These are phyloP conservation scores for Sugiyamaella boreocaroliniensis DNA, from an alignment of 805 yeast species.

Conservation along the genomic window DNA sequence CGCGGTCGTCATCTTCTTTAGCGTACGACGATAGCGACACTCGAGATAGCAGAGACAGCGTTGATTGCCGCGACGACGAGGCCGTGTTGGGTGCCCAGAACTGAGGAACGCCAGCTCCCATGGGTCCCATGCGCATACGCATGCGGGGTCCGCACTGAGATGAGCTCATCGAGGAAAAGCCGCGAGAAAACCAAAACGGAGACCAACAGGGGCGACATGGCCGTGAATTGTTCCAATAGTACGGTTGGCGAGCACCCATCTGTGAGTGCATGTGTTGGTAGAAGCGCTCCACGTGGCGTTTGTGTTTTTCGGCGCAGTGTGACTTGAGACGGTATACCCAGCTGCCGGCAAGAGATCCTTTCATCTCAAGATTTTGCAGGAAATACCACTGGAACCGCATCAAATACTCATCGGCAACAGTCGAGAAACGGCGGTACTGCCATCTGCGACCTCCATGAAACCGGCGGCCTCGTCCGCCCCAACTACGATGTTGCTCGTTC, in stretches of 20 bases:
- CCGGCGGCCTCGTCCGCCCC: no score
- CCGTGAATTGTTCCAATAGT: not conserved
- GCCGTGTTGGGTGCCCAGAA: not conserved
- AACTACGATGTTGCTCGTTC: no score
- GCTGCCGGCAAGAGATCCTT: not conserved
- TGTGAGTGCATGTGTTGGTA: not conserved
- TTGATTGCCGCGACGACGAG: not conserved
- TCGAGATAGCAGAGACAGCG: not conserved
- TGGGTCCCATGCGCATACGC: not conserved
- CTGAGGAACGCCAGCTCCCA: not conserved
- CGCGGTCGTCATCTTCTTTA: not conserved
- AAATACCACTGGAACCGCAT: no score
- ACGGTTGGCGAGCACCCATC: not conserved
- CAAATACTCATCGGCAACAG: no score
- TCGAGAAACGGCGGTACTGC: no score
- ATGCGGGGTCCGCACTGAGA: not conserved
- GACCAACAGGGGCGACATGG: not conserved
- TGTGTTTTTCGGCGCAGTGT: not conserved
- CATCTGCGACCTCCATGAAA: no score
- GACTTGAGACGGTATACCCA: not conserved
- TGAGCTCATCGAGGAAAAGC: not conserved
- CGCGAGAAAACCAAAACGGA: not conserved
- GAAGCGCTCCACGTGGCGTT: not conserved
- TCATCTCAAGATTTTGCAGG: not conserved
- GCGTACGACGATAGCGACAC: not conserved